Percentiles rank a stretch among this genome's conserved stretches.
Evolutionary conservation across 2,329 filamentous ascomycete species (phyloP).

Genomic region (Paecilomyces formosus): DNA sequence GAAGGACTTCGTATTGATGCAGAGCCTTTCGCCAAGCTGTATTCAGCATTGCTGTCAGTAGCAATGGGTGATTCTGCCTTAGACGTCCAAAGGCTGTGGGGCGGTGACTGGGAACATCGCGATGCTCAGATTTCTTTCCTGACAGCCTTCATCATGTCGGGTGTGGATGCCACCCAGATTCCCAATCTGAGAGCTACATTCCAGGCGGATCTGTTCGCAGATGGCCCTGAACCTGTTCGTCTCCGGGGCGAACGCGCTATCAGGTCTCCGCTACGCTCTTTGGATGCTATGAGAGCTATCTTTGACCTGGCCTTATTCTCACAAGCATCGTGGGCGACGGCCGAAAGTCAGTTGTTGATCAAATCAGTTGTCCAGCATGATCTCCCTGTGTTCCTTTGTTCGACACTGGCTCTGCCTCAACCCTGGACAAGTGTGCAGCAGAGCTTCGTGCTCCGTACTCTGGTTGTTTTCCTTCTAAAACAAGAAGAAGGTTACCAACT

Average conservation of each 20-base stretch:
- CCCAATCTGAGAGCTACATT: conserved; percentile 75
- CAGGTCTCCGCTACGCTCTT: conserved; percentile 80
- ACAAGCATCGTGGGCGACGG: conserved; percentile 48
- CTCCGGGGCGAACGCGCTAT: conserved; percentile 59
- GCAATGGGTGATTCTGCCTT: conserved; percentile 57
- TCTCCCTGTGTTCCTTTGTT: conserved; percentile 44
- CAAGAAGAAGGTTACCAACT: conserved; percentile 73
- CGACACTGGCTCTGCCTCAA: conserved; percentile 40
- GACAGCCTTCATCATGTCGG: conserved; percentile 72
- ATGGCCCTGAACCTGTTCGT: conserved; percentile 53
- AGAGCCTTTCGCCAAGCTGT: conserved; percentile 72
- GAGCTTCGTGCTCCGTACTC: conserved; percentile 45
- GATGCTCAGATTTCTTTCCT: conserved; percentile 93
- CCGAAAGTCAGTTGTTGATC: conserved; percentile 51
- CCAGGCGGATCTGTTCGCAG: conserved; percentile 55
- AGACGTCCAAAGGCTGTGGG: conserved; percentile 86
- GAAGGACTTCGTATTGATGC: conserved; percentile 67
- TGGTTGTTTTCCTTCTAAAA: conserved; percentile 77
- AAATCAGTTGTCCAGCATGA: conserved; percentile 53
- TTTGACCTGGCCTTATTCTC: conserved; percentile 56
- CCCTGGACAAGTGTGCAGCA: conserved; percentile 43
- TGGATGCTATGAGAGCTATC: conserved; percentile 67
- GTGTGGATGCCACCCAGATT: conserved; percentile 75
- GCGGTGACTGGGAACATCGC: conserved; percentile 75
- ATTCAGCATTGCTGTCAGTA: conserved; percentile 67